Base-by-base conservation (phyloP, 1,139 yeast species). In the Candida sanyaensis region DNA sequence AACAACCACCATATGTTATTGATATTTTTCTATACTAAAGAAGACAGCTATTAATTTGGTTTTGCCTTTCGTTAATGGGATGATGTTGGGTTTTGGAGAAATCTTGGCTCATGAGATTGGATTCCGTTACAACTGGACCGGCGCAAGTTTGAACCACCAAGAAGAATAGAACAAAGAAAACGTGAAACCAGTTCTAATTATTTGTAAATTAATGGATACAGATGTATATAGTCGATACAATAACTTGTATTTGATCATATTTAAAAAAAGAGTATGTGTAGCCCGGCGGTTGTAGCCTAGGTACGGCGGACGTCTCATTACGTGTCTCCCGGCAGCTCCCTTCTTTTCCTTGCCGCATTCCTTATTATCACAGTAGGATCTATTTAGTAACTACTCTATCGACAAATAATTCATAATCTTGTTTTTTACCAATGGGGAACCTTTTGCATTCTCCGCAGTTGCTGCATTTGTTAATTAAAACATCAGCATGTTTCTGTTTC, bases 41-140 rank as follows among this genome's bases (percentile, higher is more conserved):
- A 75, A 77, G 36, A 74, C 86, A 21, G 81, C 91, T 3, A 84
- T 93, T 54, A 92, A 93, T 59, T 68, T 92, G 57, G 66, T 91
- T 4, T 71, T 93, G 44, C 99, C 99, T 2, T 91, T 93, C 60
- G 74, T 93, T 53, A 93, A 93, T 62, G 99, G 99, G 9, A 75
- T 93, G 71, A 92, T 92, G 96, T 78, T 93, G 51, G 99, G 99
- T 0, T 90, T 92, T 65, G 99, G 99, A 1, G 99, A 93, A 69
- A 86, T 93, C 24, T 74, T 89, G 55, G 99, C 98, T 12, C 97
- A 92, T 63, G 98, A 93, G 62, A 71, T 92, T 42, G 96, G 97
- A 8, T 88, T 88, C 73, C 76, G 78, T 48, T 86, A 83, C 71
- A 83, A 88, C 42, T 88, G 95, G 90, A 62, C 77, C 7, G 92